Evolutionary conservation across 345 rosid species (phyloP).

Genomic region (Hypericum perforatum): DNA sequence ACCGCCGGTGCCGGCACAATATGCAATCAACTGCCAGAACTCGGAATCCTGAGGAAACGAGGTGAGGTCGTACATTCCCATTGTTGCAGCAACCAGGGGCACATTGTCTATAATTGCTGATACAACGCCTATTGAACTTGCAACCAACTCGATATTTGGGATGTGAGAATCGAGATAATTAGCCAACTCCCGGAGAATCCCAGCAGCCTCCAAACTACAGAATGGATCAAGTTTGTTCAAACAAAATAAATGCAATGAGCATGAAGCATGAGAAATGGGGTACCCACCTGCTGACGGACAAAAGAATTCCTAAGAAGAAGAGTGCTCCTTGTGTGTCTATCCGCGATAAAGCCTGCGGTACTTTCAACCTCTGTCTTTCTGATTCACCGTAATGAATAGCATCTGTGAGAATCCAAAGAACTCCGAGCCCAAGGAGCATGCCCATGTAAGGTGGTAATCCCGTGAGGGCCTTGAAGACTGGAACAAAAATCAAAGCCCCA

Average conservation of each 20-base stretch:
- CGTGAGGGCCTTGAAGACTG: conserved; percentile 82
- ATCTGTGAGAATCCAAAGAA: conserved; percentile 92
- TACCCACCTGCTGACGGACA: conserved; percentile 76
- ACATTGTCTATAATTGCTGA: conserved; percentile 90
- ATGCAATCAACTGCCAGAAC: conserved; percentile 95
- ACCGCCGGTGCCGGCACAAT: conserved; percentile 92
- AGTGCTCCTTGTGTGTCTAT: conserved; percentile 90
- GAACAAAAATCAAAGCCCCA: conserved; percentile 87
- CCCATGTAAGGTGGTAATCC: conserved; percentile 98
- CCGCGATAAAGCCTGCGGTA: conserved; percentile 89
- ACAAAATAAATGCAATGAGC: too few species aligned
- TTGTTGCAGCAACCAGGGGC: conserved; percentile 89
- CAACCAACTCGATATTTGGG: conserved; percentile 61
- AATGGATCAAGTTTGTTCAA: neutral
- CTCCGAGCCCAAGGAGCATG: conserved; percentile 88
- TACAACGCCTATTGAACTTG: conserved; percentile 71
- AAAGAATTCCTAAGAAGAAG: conserved; percentile 90
- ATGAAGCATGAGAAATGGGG: neutral
- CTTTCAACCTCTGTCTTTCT: conserved; percentile 77
- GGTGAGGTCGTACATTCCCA: conserved; percentile 93
- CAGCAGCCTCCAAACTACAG: conserved; percentile 82
- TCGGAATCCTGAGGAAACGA: conserved; percentile 75
- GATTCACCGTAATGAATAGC: conserved; percentile 95
- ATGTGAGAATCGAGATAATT: conserved; percentile 83
- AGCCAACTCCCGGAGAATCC: conserved; percentile 82